Percentiles rank a stretch among this genome's conserved stretches.
Evolutionary conservation across 768 basidiomycete species (phyloP).

Genomic region (Infundibulicybe gibba): DNA sequence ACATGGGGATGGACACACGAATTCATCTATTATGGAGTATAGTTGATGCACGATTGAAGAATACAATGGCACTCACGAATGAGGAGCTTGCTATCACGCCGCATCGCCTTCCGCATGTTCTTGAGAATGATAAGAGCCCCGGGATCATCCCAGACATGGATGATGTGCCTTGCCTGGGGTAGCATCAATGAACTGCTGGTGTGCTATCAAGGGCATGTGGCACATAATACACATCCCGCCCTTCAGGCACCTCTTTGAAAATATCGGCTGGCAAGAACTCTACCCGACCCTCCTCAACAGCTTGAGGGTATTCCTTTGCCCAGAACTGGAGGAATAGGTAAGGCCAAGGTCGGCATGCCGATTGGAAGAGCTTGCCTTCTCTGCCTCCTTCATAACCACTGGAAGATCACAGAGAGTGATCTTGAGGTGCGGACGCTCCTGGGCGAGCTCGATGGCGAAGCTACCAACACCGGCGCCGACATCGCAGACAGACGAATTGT

Average conservation of each 20-base stretch:
- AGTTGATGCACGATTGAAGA: too few species aligned
- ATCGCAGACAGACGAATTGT: too few species aligned
- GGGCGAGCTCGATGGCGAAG: too few species aligned
- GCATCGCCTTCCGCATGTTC: too few species aligned
- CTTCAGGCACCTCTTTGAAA: conserved; percentile 29
- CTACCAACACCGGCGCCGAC: too few species aligned
- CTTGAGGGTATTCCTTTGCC: conserved; percentile 30
- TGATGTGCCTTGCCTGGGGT: conserved; percentile 22
- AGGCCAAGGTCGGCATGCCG: too few species aligned
- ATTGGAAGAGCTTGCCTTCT: too few species aligned
- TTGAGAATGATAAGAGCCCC: conserved; percentile 21
- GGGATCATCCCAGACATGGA: conserved; percentile 32
- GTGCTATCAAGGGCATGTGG: conserved; percentile 5
- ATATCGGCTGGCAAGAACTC: conserved; percentile 40
- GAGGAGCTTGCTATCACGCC: too few species aligned
- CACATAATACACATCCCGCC: conserved; percentile 41
- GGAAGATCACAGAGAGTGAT: conserved; percentile 34
- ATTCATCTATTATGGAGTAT: too few species aligned
- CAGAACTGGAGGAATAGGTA: conserved; percentile 22
- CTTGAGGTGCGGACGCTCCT: conserved; percentile 27
- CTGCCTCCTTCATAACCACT: conserved; percentile 22
- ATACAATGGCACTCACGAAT: too few species aligned
- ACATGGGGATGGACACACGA: too few species aligned
- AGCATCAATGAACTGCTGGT: not conserved
- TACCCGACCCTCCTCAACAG: conserved; percentile 25